phyloP scores from a whole-genome alignment of 805 yeast species.

The Kluyveromyces dobzhanskii region DNA sequence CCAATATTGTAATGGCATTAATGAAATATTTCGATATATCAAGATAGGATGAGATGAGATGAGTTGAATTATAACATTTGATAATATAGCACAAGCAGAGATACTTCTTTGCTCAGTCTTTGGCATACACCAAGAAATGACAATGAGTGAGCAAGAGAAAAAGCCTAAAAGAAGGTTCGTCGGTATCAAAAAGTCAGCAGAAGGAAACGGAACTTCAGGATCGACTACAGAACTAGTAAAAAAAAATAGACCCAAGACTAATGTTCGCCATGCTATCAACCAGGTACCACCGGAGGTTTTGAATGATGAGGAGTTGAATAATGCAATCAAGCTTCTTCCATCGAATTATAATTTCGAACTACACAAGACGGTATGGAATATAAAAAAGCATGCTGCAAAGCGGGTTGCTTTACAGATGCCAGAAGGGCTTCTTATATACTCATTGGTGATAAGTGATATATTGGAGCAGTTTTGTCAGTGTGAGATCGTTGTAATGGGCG shows the following conservation, averaged over 20 bases:
- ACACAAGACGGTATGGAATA: constrained; percentile 93
- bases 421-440: constrained; percentile 84
- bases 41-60: too few relatives aligned
- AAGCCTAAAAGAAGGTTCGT: constrained; percentile 51
- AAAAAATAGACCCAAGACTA: constrained; percentile 24
- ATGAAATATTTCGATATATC: too few relatives aligned
- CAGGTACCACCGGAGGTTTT: constrained; percentile 86
- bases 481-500: constrained; percentile 94
- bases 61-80: too few relatives aligned
- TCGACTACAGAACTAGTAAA: constrained; percentile 22
- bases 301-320: constrained; percentile 71
- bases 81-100: too few relatives aligned
- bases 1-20: too few relatives aligned
- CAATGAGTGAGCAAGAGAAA: constrained; percentile 2
- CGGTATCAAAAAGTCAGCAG: constrained; percentile 37
- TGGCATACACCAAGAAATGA: too few relatives aligned
- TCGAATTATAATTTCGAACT: constrained; percentile 92
- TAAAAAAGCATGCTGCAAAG: constrained; percentile 61
- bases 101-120: too few relatives aligned
- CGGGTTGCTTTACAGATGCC: constrained; percentile 96
- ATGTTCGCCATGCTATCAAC: constrained; percentile 57
- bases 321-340: constrained; percentile 75
- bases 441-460: constrained; percentile 85
- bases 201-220: constrained; percentile 21
- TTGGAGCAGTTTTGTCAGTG: constrained; percentile 82